Conservation (phyloP, 805 yeast species). For the Barnettozyma siamensis region DNA sequence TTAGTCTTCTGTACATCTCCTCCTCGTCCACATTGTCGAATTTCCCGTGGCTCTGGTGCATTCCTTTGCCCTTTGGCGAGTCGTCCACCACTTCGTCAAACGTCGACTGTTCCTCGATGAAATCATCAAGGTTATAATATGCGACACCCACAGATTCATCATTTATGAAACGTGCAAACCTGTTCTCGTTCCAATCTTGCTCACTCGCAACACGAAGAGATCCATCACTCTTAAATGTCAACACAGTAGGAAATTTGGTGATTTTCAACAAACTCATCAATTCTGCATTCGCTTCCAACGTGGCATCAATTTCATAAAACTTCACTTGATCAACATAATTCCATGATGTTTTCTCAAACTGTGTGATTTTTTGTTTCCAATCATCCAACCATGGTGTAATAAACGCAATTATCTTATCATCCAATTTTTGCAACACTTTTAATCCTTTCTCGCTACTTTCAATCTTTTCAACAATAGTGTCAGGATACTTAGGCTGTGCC, state of each 20-base stretch:
- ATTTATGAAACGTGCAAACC: conserved; percentile 25
- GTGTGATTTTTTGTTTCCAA: conserved; percentile 29
- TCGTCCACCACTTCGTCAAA: conserved; percentile 14
- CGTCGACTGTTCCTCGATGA: conserved; percentile 9
- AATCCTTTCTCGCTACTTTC: conserved; percentile 15
- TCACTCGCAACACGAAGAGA: conserved; percentile 10
- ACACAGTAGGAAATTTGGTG: conserved; percentile 28
- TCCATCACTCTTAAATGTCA: conserved; percentile 15
- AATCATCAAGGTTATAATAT: conserved; percentile 9
- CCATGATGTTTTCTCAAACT: conserved; percentile 27
- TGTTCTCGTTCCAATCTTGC: conserved; percentile 22
- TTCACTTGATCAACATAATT: conserved; percentile 14
- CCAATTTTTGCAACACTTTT: conserved; percentile 1
- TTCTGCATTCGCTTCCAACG: conserved; percentile 23
- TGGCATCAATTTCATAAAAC: conserved; percentile 31
- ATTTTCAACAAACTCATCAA: conserved; percentile 26
- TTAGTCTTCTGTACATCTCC: conserved; percentile 16
- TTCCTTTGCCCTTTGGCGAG: background rate
- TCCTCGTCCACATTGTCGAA: conserved; percentile 13
- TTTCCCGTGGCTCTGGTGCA: conserved; percentile 1
- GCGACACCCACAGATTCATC: conserved; percentile 19
- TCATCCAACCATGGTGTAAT: conserved; percentile 32
- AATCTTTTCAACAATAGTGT: conserved; percentile 11
- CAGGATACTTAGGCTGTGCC: conserved; percentile 29
- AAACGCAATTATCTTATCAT: conserved; percentile 26